phyloP scores from a whole-genome alignment of 352 stramenopile genomes.

The Phytophthora cryptogea region DNA sequence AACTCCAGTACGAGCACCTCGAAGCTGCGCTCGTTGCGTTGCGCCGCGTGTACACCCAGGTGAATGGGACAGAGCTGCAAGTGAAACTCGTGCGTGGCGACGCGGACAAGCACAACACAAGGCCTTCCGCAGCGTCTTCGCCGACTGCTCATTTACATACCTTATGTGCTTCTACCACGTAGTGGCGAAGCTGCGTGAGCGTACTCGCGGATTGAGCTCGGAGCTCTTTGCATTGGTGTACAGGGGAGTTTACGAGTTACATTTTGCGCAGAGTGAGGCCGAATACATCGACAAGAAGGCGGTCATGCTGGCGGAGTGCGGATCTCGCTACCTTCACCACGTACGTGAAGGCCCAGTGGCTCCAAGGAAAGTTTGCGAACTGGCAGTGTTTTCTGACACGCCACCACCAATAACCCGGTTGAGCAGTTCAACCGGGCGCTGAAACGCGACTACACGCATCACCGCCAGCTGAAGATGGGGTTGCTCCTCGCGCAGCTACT shows the following conservation, averaged over 20 bases:
- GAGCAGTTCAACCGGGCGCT: slow-evolving; percentile 34
- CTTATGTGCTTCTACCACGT: slow-evolving; percentile 39
- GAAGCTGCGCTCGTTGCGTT: neutral
- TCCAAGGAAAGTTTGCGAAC: slow-evolving; percentile 7
- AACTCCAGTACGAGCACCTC: neutral
- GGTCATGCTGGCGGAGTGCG: neutral
- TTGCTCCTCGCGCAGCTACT: slow-evolving; percentile 1
- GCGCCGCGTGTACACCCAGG: neutral
- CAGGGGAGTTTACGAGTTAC: slow-evolving; percentile 23
- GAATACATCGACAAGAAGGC: neutral
- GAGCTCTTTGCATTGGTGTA: neutral
- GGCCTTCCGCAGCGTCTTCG: neutral
- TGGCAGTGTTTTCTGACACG: slow-evolving; percentile 21
- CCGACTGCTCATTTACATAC: slow-evolving; percentile 3
- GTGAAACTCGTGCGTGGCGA: slow-evolving; percentile 3
- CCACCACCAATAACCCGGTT: slow-evolving; percentile 32
- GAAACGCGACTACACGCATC: slow-evolving; percentile 28
- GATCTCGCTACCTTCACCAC: neutral
- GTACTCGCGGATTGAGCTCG: neutral
- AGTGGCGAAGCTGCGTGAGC: slow-evolving; percentile 25
- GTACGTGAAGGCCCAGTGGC: slow-evolving; percentile 4
- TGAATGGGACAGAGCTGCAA: neutral
- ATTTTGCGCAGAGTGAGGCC: slow-evolving; percentile 2
- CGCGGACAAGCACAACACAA: slow-evolving; percentile 11
- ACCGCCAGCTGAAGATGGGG: slow-evolving; percentile 2